These are phyloP conservation scores for Apiospora phragmitis DNA, from an alignment of 2,329 filamentous ascomycete genomes.

Conservation along the genomic window DNA sequence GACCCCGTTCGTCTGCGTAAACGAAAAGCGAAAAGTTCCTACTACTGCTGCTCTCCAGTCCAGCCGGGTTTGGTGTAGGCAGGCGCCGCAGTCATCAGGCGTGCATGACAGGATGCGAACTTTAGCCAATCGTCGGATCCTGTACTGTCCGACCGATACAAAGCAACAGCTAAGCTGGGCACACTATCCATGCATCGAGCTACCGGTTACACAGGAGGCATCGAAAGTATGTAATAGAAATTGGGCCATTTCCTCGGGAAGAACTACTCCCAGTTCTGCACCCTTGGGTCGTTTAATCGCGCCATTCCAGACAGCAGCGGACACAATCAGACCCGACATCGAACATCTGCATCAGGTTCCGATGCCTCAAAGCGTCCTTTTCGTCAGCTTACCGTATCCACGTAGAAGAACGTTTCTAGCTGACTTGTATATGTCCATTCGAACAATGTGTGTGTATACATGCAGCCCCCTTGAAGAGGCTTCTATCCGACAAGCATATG, in stretches of 20 bases:
- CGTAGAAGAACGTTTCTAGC: not conserved
- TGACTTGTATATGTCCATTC: not conserved
- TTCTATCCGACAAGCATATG: not conserved
- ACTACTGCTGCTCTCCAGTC: not conserved
- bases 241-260: not conserved
- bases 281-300: not conserved
- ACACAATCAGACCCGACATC: not conserved
- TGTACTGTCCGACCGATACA: not conserved
- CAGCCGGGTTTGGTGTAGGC: not conserved
- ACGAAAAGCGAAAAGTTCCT: not conserved
- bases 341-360: not conserved
- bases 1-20: not conserved
- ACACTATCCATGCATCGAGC: not conserved
- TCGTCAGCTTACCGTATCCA: not conserved
- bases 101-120: not conserved
- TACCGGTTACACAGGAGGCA: not conserved
- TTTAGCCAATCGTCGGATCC: constrained; percentile 4
- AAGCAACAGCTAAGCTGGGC: not conserved
- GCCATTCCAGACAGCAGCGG: not conserved
- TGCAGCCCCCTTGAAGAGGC: not conserved
- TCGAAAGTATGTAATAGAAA: not conserved
- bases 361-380: not conserved
- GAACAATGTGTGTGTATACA: not conserved
- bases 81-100: not conserved
- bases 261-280: not conserved